These are phyloP conservation scores for Hericium coralloides DNA, from an alignment of 768 basidiomycete genomes.

Conservation along the genomic window DNA sequence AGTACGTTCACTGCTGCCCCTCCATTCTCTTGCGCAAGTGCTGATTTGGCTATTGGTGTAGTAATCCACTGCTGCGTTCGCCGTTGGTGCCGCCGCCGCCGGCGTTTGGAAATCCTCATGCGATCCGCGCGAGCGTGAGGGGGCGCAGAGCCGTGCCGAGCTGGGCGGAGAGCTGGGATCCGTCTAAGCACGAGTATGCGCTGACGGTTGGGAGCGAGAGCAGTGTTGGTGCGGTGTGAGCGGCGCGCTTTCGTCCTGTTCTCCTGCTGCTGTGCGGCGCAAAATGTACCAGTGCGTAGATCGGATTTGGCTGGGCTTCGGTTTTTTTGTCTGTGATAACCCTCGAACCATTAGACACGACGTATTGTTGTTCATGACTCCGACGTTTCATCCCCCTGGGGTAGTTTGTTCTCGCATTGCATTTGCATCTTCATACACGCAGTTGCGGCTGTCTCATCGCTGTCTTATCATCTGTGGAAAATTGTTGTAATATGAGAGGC, in stretches of 20 bases:
- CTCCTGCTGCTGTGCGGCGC: no score
- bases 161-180: constrained; percentile 36
- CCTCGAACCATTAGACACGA: no score
- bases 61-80: constrained; percentile 21
- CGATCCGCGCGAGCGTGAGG: constrained; percentile 14
- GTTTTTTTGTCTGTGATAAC: no score
- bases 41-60: neutral
- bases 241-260: neutral
- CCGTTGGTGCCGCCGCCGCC: constrained; percentile 20
- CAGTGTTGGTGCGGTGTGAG: constrained; percentile 11
- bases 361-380: no score
- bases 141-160: constrained; percentile 18
- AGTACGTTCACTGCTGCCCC: constrained; percentile 24
- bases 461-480: no score
- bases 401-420: no score
- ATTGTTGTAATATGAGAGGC: no score
- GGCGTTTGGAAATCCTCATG: constrained; percentile 19
- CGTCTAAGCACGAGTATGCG: constrained; percentile 34
- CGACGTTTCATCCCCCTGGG: no score
- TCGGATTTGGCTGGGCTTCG: no score
- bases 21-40: neutral
- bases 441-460: no score
- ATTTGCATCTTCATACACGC: no score
- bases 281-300: no score
- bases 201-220: constrained; percentile 30